Evolutionary conservation across 768 basidiomycete genomes (phyloP).

Genomic region (Boletus bicolor): DNA sequence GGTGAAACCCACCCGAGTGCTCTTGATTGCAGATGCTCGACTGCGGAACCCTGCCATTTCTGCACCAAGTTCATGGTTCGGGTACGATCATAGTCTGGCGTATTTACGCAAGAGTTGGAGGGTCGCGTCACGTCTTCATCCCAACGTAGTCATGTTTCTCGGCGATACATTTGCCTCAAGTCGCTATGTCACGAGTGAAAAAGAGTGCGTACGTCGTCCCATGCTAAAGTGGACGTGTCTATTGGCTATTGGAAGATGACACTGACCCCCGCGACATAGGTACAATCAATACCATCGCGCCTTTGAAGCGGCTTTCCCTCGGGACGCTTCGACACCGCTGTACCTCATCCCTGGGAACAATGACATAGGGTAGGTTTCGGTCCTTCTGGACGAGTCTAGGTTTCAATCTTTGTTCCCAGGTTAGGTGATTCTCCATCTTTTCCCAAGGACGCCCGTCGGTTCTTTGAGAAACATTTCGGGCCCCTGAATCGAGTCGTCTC

Average conservation of each 20-base stretch:
- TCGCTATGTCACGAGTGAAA: constrained; percentile 46
- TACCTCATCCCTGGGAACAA: constrained; percentile 79
- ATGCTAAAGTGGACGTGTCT: not conserved
- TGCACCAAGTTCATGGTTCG: constrained; percentile 36
- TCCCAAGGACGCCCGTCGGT: constrained; percentile 51
- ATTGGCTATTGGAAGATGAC: not conserved
- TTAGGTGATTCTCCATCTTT: constrained; percentile 52
- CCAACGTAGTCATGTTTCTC: constrained; percentile 68
- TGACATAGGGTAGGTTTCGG: constrained; percentile 58
- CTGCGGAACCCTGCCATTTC: constrained; percentile 41
- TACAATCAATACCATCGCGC: constrained; percentile 56
- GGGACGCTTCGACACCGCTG: constrained; percentile 37
- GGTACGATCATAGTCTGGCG: constrained; percentile 47
- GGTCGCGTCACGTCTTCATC: constrained; percentile 51
- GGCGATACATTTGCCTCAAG: constrained; percentile 76
- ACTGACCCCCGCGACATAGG: constrained; percentile 36
- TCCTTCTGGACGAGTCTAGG: not conserved
- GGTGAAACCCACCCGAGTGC: constrained; percentile 47
- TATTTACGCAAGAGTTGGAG: constrained; percentile 72
- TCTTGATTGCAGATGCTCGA: constrained; percentile 71
- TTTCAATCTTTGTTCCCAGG: constrained; percentile 31
- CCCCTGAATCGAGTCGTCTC: constrained; percentile 59
- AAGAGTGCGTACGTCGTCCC: constrained; percentile 50
- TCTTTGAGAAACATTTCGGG: constrained; percentile 65
- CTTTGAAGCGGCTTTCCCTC: constrained; percentile 61